Base-by-base conservation (phyloP, 768 basidiomycete species). In the Lyophyllum decastes region DNA sequence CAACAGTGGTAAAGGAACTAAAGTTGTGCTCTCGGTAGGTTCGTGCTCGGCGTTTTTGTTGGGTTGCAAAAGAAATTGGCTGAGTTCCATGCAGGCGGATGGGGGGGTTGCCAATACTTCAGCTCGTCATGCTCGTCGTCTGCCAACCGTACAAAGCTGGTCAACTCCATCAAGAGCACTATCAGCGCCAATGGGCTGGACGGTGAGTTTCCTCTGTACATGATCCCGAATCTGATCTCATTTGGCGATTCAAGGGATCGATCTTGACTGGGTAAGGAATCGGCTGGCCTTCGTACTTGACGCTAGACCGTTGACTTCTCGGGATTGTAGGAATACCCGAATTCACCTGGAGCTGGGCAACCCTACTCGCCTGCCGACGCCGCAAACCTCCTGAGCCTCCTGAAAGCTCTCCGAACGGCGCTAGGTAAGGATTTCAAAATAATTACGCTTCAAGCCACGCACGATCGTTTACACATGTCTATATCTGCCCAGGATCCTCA, bases 101-200 rank as follows among this genome's bases (percentile, higher is more conserved):
- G 89, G 90, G 83, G 81, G n/a, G 90, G 89, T 44, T 79, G 81
- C 59, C 68, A 76, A 44, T 87, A 80, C 68, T 92, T 85, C 69
- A 89, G 86, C 35, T 75, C 83, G 54, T 80, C 86, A 2, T 77
- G 81, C 52, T 77, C 81, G n/a, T 78, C 72, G 25, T 68, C 78
- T 1, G 64, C 69, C 2, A 82, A 81, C 63, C 76, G 87, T n/a
- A 68, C 74, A 33, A 83, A 76, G 3, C 88, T 92, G 62, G 80
- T 81, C 41, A 73, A 75, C 40, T 81, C 86, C 10, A 80, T 89
- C 61, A 71, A 78, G 27, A 73, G 67, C 46, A 78, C 85, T 8
- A 84, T 90, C 57, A 80, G 80, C 54, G 72, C 75, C 26, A 88
- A 83, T 68, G 77, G 78, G 24, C 74, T 91, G 2, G 90, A 90